Percentiles rank a stretch among this genome's conserved stretches.
phyloP scores from a whole-genome alignment of 78 protist genomes.

The Neovahlkampfia damariscottae region DNA sequence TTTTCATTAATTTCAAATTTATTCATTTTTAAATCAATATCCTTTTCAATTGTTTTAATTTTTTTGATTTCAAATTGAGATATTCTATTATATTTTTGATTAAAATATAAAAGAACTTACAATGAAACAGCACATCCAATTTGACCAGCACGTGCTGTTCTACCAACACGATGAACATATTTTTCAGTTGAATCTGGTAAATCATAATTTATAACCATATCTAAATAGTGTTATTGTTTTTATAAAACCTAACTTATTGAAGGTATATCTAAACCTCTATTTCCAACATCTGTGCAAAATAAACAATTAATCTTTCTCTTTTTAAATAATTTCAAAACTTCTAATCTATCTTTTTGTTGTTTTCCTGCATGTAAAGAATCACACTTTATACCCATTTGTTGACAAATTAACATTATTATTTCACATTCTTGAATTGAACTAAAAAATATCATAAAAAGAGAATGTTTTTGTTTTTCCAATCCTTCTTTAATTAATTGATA shows the following conservation, averaged over 20 bases:
- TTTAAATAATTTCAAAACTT: conserved; percentile 40
- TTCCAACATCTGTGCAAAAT: conserved; percentile 94
- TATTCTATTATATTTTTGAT: background rate
- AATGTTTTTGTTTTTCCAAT: background rate
- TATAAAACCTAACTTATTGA: conserved; percentile 93
- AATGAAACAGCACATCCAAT: conserved; percentile 35
- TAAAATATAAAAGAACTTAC: background rate
- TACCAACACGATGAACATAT: conserved; percentile 64
- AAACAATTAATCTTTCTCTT: conserved; percentile 18
- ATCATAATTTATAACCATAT: conserved; percentile 42
- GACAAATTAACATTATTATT: background rate
- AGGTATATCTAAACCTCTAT: conserved; percentile 98
- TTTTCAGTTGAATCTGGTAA: conserved; percentile 26
- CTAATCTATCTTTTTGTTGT: conserved; percentile 58
- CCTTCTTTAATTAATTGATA: background rate
- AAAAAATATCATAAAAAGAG: background rate
- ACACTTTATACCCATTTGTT: background rate
- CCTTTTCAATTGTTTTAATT: background rate
- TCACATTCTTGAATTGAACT: background rate
- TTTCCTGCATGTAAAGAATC: background rate
- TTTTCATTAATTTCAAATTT: background rate
- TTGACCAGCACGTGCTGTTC: conserved; percentile 64
- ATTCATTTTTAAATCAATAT: background rate
- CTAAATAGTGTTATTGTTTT: too few relatives aligned
- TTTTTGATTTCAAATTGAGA: background rate